These are phyloP conservation scores for Flaveria brownii DNA, from an alignment of 129 eudicot species.

Conservation along the genomic window DNA sequence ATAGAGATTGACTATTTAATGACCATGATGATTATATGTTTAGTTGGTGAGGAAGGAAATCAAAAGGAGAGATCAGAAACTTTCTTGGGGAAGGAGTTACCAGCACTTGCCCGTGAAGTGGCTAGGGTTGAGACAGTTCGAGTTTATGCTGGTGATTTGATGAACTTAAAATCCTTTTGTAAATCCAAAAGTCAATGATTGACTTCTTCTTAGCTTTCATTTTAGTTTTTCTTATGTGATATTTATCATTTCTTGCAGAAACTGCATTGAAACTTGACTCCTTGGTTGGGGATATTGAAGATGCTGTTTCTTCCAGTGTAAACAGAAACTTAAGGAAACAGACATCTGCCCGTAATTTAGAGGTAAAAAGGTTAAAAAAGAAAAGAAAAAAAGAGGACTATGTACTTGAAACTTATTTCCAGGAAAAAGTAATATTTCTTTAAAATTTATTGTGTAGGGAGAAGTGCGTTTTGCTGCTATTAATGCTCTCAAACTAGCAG, in stretches of 20 bases:
- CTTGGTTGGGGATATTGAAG: constrained; percentile 91
- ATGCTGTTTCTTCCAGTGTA: constrained; percentile 75
- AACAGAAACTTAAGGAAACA: constrained; percentile 57
- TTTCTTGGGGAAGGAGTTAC: constrained; percentile 78
- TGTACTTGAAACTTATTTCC: background rate
- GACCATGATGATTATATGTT: background rate
- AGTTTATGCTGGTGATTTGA: constrained; percentile 69
- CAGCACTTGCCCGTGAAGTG: constrained; percentile 93
- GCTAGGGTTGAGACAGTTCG: constrained; percentile 94
- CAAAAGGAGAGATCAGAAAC: constrained; percentile 50
- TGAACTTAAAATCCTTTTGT: background rate
- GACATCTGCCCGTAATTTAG: constrained; percentile 46
- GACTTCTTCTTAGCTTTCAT: background rate
- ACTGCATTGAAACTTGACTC: constrained; percentile 83
- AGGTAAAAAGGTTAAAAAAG: constrained; percentile 46
- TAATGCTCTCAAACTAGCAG: constrained; percentile 60
- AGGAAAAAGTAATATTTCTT: background rate
- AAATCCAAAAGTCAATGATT: background rate
- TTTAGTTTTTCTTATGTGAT: background rate
- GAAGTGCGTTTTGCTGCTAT: constrained; percentile 61
- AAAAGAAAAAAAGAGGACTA: background rate
- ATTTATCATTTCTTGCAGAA: constrained; percentile 47
- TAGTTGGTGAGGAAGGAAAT: constrained; percentile 44
- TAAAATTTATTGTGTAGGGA: constrained; percentile 36
- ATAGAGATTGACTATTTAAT: background rate